These are phyloP conservation scores for Phialophora chinensis DNA, from an alignment of 2,329 filamentous ascomycete genomes.

Conservation along the genomic window DNA sequence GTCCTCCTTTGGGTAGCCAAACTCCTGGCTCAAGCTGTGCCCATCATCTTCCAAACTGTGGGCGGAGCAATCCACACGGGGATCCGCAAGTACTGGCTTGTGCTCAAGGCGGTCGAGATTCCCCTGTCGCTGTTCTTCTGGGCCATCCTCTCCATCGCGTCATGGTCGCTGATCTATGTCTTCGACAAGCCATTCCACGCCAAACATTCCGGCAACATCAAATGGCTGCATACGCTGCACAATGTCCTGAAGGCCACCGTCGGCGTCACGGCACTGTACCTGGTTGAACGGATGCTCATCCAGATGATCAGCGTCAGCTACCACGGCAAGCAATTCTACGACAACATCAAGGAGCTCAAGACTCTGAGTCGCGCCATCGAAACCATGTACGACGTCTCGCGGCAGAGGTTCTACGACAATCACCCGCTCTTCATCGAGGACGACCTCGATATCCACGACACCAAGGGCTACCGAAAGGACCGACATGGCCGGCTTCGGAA, in stretches of 20 bases:
- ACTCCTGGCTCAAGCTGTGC: slow-evolving; percentile 27
- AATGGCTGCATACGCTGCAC: slow-evolving; percentile 28
- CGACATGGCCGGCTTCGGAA: slow-evolving; percentile 14
- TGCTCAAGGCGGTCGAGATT: slow-evolving; percentile 31
- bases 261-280: slow-evolving; percentile 47
- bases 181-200: slow-evolving; percentile 29
- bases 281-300: slow-evolving; percentile 31
- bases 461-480: slow-evolving; percentile 28
- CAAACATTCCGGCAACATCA: slow-evolving; percentile 23
- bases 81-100: slow-evolving; percentile 29
- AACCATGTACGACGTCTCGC: slow-evolving; percentile 33
- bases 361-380: slow-evolving; percentile 28
- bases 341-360: slow-evolving; percentile 33
- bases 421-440: slow-evolving; percentile 25
- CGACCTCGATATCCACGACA: slow-evolving; percentile 31
- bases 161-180: slow-evolving; percentile 27
- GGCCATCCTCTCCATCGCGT: slow-evolving; percentile 25
- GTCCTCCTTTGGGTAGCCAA: slow-evolving; percentile 31
- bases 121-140: slow-evolving; percentile 33
- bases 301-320: slow-evolving; percentile 33
- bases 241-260: slow-evolving; percentile 31
- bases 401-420: slow-evolving; percentile 22
- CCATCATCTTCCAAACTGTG: slow-evolving; percentile 28
- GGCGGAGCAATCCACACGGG: slow-evolving; percentile 27
- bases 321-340: slow-evolving; percentile 32